Evolutionary conservation across 2,329 filamentous ascomycete genomes (phyloP), one percentile per base, ranked within the genome.

Genomic region (Nemania sp.): DNA sequence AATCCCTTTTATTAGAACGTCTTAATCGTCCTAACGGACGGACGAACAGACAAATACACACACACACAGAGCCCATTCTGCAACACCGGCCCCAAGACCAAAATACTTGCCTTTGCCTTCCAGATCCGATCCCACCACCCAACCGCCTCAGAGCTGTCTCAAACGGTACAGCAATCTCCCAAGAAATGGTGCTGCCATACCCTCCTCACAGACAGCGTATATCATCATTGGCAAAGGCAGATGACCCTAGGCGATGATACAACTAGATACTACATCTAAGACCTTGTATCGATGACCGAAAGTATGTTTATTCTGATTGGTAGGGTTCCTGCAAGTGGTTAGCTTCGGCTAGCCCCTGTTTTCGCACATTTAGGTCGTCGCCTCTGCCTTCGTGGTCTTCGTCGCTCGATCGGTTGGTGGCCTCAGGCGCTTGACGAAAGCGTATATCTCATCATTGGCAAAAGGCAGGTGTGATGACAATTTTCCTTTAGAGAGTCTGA

Each of bases 141-240:
- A 62, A 18, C 2, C 51, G 59, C 59, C 59, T 55, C 59, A 62
- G 51, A 62, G 49, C 59, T 18, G 59, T 47, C 59, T 62, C 59
- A 26, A 62, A 62, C 51, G 59, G 59, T 62, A 55, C 59, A 51
- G 51, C 59, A 62, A 62, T 62, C 59, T 62, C 59, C 59, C 38
- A 62, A 55, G 59, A 62, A 62, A 62, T 35, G 59, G 59, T 55
- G 38, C 59, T 62, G 59, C 59, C 59, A 55, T 62, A 62, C 59
- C 35, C 51, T 54, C 58, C 58, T 62, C 59, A 62, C 59, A 62
- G 59, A 55, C 59, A 26, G 51, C 59, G 59, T 62, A 55, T 62
- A 62, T 62, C 59, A 55, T 62, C 59, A 54, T 62, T 62, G 59
- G 59, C 59, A 62, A 62, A 62, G 45, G 57, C 45, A 60, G 57